A percentile compares a stretch with the other conserved stretches of the same genome.
phyloP scores from a whole-genome alignment of 1,284 basidiomycete species.

The Mycosarcoma maydis region DNA sequence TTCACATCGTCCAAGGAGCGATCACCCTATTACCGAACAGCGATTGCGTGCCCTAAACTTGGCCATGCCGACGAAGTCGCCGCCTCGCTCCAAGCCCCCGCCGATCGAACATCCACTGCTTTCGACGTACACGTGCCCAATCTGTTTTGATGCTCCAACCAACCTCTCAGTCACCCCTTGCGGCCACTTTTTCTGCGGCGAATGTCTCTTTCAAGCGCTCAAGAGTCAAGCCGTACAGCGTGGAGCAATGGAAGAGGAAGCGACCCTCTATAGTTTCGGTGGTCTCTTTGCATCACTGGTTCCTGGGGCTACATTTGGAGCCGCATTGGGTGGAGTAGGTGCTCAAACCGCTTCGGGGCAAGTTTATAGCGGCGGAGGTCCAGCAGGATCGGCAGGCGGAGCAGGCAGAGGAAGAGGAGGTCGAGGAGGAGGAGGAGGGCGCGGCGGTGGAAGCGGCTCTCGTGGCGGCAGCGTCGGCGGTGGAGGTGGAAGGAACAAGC shows the following conservation, averaged over 20 bases:
- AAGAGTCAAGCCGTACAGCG: slow-evolving; percentile 47
- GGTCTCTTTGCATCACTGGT: slow-evolving; percentile 41
- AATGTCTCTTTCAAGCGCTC: slow-evolving; percentile 58
- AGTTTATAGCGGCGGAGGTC: slow-evolving; percentile 3
- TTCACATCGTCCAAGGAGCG: slow-evolving; percentile 12
- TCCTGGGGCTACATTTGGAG: slow-evolving; percentile 9
- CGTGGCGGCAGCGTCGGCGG: slow-evolving; percentile 1
- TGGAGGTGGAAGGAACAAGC: slow-evolving; percentile 10
- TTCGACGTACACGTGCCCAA: slow-evolving; percentile 57
- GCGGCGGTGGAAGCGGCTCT: slow-evolving; percentile 2
- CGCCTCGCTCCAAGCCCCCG: slow-evolving; percentile 40
- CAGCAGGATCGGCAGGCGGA: slow-evolving; percentile 10
- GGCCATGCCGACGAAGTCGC: slow-evolving; percentile 34
- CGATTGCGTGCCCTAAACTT: slow-evolving; percentile 26
- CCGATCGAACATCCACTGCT: slow-evolving; percentile 49
- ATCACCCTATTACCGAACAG: slow-evolving; percentile 38
- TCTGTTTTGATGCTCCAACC: slow-evolving; percentile 59
- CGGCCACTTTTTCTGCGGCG: slow-evolving; percentile 63
- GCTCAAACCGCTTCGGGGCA: not conserved
- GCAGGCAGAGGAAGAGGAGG: slow-evolving; percentile 17
- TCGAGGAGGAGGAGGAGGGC: slow-evolving; percentile 18
- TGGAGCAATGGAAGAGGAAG: slow-evolving; percentile 37
- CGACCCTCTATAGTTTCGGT: slow-evolving; percentile 10
- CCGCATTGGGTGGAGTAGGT: slow-evolving; percentile 2
- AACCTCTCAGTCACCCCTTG: slow-evolving; percentile 53